Base-by-base conservation (phyloP, 805 yeast species). In the Metschnikowia koreensis region DNA sequence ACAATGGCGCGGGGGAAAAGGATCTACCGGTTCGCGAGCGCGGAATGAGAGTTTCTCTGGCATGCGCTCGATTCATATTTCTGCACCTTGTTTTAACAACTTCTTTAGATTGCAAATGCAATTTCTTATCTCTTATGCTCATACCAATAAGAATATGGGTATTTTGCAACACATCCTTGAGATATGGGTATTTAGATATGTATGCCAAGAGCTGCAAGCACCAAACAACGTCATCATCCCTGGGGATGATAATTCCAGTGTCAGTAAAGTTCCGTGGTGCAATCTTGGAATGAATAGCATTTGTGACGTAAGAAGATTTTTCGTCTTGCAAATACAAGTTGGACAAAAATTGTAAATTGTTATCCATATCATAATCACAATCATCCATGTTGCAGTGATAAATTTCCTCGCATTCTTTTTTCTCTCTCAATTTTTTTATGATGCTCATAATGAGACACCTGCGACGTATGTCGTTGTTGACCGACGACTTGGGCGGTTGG, bases 161-260 rank as follows among this genome's bases (percentile, higher is more conserved):
- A 47, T 80, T 81, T 58, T 91, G 96, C 52, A 93, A 73, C 44
- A 77, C 77, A 38, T 83, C 85, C 61, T 92, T 87, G 66, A 92
- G 73, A 55, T 82, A 80, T 0, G 97, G 85, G 63, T 94, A 93
- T 68, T 93, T 93, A 5, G 97, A 91, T 40, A 92, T 89, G 67
- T 91, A 93, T 12, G 98, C 98, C 46, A 94, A 69, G 17, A 94
- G 76, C 67, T 93, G 98, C 48, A 93, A 74, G 4, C 96, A 87
- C 97, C 97, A 91, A 37, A 90, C 84, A 15, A 93, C 89, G 64
- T 93, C 99, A 65, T 93, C 97, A 56, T 89, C 96, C 51, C 89
- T 81, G 1, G 97, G 97, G 6, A 91, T 80, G n/a, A 92, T 77
- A 22, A 84, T 82, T 1, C 96, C 96, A 40, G 86, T 69, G 26